Percentiles rank a stretch among this genome's conserved stretches.
Evolutionary conservation across 352 stramenopile species (phyloP).

Genomic region (Globisporangium rhizosaccharum): DNA sequence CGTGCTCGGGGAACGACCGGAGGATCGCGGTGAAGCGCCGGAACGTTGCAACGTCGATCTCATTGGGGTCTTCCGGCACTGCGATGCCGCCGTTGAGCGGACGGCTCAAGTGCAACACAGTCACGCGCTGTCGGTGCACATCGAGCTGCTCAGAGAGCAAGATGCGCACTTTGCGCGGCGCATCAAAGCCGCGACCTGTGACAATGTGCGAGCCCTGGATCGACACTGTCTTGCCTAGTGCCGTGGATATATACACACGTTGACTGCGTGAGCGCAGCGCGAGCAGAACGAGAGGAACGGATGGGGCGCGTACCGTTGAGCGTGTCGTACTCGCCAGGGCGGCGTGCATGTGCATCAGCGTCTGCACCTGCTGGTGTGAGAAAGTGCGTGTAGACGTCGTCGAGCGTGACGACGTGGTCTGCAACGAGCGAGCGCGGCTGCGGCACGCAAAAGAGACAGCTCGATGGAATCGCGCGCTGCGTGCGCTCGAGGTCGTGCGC

Average conservation of each 20-base stretch:
- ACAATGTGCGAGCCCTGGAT: conserved; percentile 56
- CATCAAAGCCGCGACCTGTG: conserved; percentile 42
- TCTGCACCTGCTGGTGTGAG: conserved; percentile 24
- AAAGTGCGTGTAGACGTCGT: conserved; percentile 55
- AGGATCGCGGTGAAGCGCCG: conserved; percentile 73
- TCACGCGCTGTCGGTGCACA: conserved; percentile 46
- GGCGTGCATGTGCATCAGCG: conserved; percentile 13
- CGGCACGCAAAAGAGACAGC: conserved; percentile 62
- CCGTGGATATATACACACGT: conserved; percentile 1
- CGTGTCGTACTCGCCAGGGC: conserved; percentile 49
- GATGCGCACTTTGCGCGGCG: conserved; percentile 57
- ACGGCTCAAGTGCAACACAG: conserved; percentile 65
- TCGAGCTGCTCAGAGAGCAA: conserved; percentile 60
- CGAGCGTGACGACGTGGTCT: conserved; percentile 25
- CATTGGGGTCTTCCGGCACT: conserved; percentile 64
- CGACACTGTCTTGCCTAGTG: conserved; percentile 40
- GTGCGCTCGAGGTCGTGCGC: conserved; percentile 35
- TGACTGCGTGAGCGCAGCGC: background rate
- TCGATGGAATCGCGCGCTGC: conserved; percentile 43
- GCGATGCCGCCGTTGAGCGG: conserved; percentile 55
- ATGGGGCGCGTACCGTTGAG: conserved; percentile 39
- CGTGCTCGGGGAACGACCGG: conserved; percentile 66
- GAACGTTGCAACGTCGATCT: conserved; percentile 71
- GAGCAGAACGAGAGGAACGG: too few relatives aligned
- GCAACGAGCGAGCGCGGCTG: conserved; percentile 54